These are phyloP conservation scores for Kwoniella pini DNA, from an alignment of 768 basidiomycete genomes.

Conservation along the genomic window DNA sequence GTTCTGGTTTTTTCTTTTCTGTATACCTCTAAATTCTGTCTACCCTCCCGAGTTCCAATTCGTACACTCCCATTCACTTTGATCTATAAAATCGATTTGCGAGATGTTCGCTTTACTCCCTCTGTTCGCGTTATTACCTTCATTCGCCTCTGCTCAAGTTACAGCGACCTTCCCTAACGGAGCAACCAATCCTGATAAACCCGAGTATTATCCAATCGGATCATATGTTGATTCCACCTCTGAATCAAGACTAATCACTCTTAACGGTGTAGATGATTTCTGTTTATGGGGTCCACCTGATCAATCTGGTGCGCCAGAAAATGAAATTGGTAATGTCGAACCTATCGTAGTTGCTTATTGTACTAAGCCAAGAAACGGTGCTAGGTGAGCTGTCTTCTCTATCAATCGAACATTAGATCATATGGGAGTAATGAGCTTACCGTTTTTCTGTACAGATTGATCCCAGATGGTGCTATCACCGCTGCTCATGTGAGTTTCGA, in stretches of 20 bases:
- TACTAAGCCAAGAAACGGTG: slow-evolving; percentile 56
- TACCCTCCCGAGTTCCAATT: too few relatives aligned
- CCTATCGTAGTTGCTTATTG: slow-evolving; percentile 56
- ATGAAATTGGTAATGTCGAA: slow-evolving; percentile 54
- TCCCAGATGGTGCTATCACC: slow-evolving; percentile 57
- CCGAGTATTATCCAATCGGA: slow-evolving; percentile 43
- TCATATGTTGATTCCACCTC: slow-evolving; percentile 52
- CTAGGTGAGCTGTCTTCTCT: slow-evolving; percentile 35
- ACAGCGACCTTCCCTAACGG: slow-evolving; percentile 40
- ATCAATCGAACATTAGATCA: not conserved
- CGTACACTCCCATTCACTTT: not conserved
- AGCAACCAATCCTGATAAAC: slow-evolving; percentile 44
- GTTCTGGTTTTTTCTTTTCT: too few relatives aligned
- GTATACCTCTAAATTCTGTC: too few relatives aligned
- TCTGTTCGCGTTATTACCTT: slow-evolving; percentile 16
- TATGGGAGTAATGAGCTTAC: not conserved
- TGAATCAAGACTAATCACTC: slow-evolving; percentile 43
- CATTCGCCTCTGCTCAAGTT: slow-evolving; percentile 15
- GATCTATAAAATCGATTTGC: not conserved
- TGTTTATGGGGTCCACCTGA: slow-evolving; percentile 47
- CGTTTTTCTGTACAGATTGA: slow-evolving; percentile 38
- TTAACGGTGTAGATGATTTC: slow-evolving; percentile 54
- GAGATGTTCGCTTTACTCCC: slow-evolving; percentile 12
- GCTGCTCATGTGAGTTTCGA: slow-evolving; percentile 36
- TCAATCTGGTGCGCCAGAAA: slow-evolving; percentile 27